These are phyloP conservation scores for Eimeria sp. DNA, from an alignment of 169 alveolate species.

Conservation along the genomic window DNA sequence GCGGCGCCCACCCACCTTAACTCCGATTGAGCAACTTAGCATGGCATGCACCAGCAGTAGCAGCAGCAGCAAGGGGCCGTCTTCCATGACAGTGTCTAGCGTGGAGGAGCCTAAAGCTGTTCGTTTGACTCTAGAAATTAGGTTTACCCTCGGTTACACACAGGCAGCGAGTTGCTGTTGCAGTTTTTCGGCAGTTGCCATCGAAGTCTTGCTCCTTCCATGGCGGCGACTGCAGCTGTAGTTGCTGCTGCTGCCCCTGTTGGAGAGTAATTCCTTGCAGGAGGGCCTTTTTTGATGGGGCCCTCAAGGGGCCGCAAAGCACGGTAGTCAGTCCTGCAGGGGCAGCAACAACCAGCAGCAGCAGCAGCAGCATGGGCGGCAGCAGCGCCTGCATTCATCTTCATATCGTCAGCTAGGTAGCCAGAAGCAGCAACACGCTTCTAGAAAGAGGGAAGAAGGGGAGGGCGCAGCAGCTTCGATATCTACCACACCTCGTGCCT, in stretches of 20 bases:
- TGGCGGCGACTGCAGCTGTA: neutral
- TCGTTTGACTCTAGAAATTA: neutral
- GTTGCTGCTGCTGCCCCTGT: neutral
- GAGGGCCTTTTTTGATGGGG: neutral
- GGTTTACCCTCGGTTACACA: neutral
- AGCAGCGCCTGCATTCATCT: neutral
- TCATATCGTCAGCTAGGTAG: neutral
- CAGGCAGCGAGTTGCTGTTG: neutral
- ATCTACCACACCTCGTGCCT: neutral
- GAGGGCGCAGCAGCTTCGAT: neutral
- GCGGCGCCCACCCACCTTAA: neutral
- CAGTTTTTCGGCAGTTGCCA: neutral
- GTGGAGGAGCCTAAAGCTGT: neutral
- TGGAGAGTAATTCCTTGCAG: neutral
- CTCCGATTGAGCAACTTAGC: neutral
- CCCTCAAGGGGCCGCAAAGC: neutral
- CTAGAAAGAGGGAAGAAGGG: neutral
- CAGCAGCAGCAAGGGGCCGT: neutral
- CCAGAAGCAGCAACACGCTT: neutral
- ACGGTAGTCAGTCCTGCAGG: neutral
- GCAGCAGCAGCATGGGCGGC: neutral
- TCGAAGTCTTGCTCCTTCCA: neutral
- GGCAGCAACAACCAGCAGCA: conserved; percentile 9
- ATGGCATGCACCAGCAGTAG: neutral
- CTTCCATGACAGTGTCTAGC: neutral